Conservation (phyloP, 257 asterid species). For the Nicotiana tomentosiformis region DNA sequence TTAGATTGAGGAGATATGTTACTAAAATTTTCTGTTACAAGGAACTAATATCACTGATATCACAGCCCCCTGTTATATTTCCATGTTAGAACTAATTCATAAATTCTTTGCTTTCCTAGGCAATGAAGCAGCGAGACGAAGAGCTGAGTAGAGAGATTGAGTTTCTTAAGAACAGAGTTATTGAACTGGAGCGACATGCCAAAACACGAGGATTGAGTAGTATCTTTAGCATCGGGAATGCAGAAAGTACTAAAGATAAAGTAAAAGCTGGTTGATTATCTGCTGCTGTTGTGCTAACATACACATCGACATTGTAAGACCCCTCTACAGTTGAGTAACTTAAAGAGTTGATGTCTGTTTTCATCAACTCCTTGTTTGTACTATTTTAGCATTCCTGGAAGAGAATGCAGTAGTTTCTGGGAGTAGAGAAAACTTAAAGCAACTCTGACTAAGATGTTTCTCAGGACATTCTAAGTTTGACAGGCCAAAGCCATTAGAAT, state of each 20-base stretch:
- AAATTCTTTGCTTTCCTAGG: constrained; percentile 24
- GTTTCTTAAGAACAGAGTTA: constrained; percentile 39
- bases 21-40: background rate
- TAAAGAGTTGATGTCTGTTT: background rate
- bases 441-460: background rate
- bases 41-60: background rate
- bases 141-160: constrained; percentile 53
- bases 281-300: background rate
- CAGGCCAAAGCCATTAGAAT: background rate
- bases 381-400: background rate
- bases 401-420: background rate
- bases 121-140: constrained; percentile 50
- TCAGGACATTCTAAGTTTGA: background rate
- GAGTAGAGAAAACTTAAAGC: background rate
- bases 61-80: background rate
- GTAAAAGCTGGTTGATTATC: constrained; percentile 2
- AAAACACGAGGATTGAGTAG: constrained; percentile 44
- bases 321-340: background rate
- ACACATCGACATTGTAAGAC: background rate
- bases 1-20: background rate
- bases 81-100: background rate
- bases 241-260: constrained; percentile 19
- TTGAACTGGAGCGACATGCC: constrained; percentile 41
- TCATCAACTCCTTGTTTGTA: background rate
- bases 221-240: constrained; percentile 27